Percentiles rank a stretch among this genome's conserved stretches.
Conservation (phyloP, 208 protist genomes). For the Giardia duodenalis region DNA sequence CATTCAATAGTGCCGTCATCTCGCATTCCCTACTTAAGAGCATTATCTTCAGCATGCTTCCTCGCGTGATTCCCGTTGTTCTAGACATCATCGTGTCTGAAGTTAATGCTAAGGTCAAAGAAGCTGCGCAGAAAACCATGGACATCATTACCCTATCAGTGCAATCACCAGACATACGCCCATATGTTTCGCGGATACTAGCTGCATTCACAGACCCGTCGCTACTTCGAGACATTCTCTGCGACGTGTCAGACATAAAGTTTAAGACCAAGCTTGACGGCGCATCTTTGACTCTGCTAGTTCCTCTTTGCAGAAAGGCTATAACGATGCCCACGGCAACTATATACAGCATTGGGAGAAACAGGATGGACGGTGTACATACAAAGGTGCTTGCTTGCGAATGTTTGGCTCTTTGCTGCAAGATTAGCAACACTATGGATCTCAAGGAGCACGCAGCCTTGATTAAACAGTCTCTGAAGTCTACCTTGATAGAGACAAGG, state of each 20-base stretch:
- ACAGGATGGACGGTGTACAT: background rate
- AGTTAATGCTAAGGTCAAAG: background rate
- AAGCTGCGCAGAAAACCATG: background rate
- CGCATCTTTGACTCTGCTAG: background rate
- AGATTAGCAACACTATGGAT: background rate
- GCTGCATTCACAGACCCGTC: background rate
- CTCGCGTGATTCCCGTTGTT: background rate
- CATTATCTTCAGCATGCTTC: background rate
- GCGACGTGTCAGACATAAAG: background rate
- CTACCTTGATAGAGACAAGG: background rate
- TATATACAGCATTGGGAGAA: background rate
- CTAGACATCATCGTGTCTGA: background rate
- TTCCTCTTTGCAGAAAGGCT: background rate
- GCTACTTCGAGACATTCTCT: background rate
- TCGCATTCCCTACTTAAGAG: background rate
- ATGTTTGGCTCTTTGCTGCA: background rate
- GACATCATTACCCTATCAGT: background rate
- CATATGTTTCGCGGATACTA: background rate
- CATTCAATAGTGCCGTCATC: background rate
- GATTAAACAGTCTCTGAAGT: background rate
- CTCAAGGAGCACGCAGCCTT: background rate
- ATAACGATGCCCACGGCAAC: background rate
- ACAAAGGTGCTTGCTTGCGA: background rate
- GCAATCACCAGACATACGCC: background rate
- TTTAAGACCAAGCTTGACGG: background rate